Evolutionary conservation across 306 rosid species (phyloP).

Genomic region (Sicyos baderoa): DNA sequence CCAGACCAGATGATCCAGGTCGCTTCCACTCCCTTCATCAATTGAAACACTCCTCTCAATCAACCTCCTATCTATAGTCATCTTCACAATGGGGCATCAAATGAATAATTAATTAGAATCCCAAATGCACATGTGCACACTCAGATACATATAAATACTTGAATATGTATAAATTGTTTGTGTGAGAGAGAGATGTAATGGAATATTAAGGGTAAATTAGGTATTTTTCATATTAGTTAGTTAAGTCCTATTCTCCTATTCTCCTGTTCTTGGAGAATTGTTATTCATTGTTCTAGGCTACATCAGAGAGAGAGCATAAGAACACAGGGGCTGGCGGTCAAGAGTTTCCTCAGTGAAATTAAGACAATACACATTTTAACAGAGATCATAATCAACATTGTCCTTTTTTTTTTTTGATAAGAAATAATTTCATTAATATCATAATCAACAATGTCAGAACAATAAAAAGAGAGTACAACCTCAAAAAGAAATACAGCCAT

Average conservation of each 20-base stretch:
- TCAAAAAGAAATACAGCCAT: not conserved
- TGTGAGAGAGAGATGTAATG: not conserved
- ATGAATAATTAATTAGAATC: constrained; percentile 11
- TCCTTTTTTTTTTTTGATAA: too few relatives aligned
- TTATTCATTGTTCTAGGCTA: too few relatives aligned
- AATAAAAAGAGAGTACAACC: not conserved
- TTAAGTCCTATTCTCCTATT: too few relatives aligned
- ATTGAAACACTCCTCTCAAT: constrained; percentile 32
- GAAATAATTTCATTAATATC: too few relatives aligned
- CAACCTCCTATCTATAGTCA: constrained; percentile 37
- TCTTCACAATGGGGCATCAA: constrained; percentile 33
- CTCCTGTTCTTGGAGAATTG: too few relatives aligned
- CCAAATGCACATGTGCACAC: not conserved
- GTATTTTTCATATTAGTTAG: too few relatives aligned
- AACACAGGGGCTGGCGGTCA: not conserved
- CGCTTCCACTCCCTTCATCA: constrained; percentile 25
- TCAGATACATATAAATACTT: not conserved
- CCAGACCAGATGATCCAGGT: constrained; percentile 33
- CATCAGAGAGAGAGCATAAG: too few relatives aligned
- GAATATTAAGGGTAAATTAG: not conserved
- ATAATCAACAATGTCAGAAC: not conserved
- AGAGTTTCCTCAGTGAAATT: not conserved
- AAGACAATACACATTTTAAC: not conserved
- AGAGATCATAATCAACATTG: not conserved
- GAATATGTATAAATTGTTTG: not conserved